Conservation (phyloP, 306 rosid species). For the Luffa aegyptiaca region DNA sequence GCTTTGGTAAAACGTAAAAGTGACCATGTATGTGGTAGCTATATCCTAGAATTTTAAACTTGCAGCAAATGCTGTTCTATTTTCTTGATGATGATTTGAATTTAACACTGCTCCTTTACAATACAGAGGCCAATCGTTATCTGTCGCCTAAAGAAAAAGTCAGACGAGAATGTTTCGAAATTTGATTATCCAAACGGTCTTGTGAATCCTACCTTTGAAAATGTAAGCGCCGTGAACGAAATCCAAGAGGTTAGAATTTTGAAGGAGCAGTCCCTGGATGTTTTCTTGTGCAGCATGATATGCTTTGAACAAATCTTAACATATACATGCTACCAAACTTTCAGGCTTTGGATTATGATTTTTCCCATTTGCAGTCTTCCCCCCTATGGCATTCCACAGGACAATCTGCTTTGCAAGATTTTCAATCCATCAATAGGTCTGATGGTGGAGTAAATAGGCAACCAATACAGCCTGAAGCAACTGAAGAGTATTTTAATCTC, state of each 20-base stretch:
- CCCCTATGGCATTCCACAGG: background rate
- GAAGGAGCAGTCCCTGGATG: background rate
- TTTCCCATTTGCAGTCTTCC: background rate
- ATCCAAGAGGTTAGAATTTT: conserved; percentile 21
- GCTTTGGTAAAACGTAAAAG: background rate
- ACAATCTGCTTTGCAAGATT: background rate
- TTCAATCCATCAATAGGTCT: background rate
- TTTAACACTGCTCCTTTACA: background rate
- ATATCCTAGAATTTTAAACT: too few species aligned
- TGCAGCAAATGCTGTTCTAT: too few species aligned
- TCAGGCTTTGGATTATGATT: too few species aligned
- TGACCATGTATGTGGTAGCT: background rate
- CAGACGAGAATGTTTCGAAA: conserved; percentile 3
- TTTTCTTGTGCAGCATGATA: too few species aligned
- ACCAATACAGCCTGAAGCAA: background rate
- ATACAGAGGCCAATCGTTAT: conserved; percentile 41
- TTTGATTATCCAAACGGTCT: conserved; percentile 11
- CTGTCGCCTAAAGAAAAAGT: conserved; percentile 25
- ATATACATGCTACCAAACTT: too few species aligned
- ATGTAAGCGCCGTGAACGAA: background rate
- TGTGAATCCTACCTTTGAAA: conserved; percentile 10
- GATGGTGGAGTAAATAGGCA: background rate
- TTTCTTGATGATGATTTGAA: background rate
- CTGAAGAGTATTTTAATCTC: conserved; percentile 9
- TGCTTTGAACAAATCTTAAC: too few species aligned